phyloP scores from a whole-genome alignment of 352 stramenopile genomes.

The Pythium sukuiense region DNA sequence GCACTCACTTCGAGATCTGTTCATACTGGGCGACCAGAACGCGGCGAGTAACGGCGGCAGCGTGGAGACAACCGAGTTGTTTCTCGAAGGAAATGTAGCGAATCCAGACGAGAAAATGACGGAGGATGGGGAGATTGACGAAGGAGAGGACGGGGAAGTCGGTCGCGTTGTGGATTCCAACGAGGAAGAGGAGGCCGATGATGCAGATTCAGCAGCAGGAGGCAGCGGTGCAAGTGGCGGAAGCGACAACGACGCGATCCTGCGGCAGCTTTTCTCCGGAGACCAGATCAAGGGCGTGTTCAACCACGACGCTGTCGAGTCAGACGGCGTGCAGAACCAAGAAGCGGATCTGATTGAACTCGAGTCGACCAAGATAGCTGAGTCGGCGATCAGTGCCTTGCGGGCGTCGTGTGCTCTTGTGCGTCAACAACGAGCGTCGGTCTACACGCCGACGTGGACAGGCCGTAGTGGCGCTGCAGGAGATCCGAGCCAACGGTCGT shows the following conservation, averaged over 20 bases:
- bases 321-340: conserved; percentile 82
- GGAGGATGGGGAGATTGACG: conserved; percentile 29
- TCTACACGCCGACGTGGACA: conserved; percentile 80
- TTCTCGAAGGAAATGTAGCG: conserved; percentile 83
- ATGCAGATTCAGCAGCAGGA: not conserved
- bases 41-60: conserved; percentile 41
- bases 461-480: conserved; percentile 68
- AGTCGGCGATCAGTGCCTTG: conserved; percentile 80
- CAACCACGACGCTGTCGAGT: conserved; percentile 93
- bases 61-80: conserved; percentile 93
- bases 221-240: conserved; percentile 15
- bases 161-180: conserved; percentile 18
- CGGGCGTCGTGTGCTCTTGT: conserved; percentile 77
- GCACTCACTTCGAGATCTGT: conserved; percentile 95
- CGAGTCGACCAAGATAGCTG: conserved; percentile 88
- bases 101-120: conserved; percentile 36
- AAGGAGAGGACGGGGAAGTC: conserved; percentile 36
- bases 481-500: conserved; percentile 50
- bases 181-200: conserved; percentile 16
- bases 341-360: conserved; percentile 92
- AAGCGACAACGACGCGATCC: conserved; percentile 83
- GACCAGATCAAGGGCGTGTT: conserved; percentile 93
- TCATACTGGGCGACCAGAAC: conserved; percentile 83
- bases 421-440: conserved; percentile 55
- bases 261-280: conserved; percentile 91